A percentile compares a stretch with the other conserved stretches of the same genome.
phyloP scores from a whole-genome alignment of 164 flowering plant genomes.

The Tetracentron sinense region DNA sequence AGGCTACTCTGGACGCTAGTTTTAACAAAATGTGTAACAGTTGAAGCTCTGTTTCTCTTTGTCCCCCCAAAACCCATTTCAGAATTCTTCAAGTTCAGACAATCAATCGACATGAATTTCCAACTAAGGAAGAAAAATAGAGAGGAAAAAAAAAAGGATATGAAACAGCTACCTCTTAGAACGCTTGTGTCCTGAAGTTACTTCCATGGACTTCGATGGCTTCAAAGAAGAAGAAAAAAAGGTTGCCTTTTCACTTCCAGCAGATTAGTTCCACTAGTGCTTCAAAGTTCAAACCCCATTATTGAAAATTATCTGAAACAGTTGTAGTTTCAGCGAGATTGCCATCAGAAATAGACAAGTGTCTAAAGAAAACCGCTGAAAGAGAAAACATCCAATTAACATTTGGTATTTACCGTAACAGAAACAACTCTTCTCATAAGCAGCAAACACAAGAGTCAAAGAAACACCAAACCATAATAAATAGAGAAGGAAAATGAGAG shows the following conservation, averaged over 20 bases:
- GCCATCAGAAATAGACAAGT: conserved; percentile 8
- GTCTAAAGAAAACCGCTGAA: conserved; percentile 12
- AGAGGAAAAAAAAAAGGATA: not conserved
- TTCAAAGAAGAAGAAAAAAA: conserved; percentile 30
- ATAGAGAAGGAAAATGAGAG: conserved; percentile 2
- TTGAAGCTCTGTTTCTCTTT: not conserved
- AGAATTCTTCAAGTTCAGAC: not conserved
- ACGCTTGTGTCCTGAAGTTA: conserved; percentile 37
- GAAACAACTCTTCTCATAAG: not conserved
- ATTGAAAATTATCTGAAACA: conserved; percentile 21
- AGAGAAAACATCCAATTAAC: conserved; percentile 15
- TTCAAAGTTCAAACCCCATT: conserved; percentile 22
- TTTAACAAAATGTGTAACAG: not conserved
- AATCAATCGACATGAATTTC: not conserved
- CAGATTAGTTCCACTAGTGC: conserved; percentile 20
- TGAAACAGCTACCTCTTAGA: conserved; percentile 37
- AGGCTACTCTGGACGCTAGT: not conserved
- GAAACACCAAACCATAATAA: not conserved
- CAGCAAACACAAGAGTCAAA: not conserved
- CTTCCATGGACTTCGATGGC: conserved; percentile 31
- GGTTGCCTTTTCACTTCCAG: conserved; percentile 27
- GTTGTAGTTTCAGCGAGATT: conserved; percentile 26
- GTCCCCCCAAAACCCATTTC: not conserved
- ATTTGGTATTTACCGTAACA: conserved; percentile 20
- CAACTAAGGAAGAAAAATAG: not conserved